These are phyloP conservation scores for Aspergillus spinulosporus DNA, from an alignment of 2,329 filamentous ascomycete species.

Conservation along the genomic window DNA sequence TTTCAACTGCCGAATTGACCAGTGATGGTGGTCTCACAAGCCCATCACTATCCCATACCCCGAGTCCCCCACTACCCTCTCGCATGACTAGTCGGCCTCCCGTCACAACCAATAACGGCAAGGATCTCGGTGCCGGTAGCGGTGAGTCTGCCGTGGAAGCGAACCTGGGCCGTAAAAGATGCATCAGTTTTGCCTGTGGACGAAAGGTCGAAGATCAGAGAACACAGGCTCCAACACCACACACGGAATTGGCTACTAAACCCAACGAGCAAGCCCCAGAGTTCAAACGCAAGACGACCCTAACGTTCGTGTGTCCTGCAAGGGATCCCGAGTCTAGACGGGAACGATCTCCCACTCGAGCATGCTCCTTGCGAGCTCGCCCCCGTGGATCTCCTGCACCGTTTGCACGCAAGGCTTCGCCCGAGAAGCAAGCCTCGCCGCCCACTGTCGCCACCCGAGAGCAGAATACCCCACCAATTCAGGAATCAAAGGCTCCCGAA, in stretches of 20 bases:
- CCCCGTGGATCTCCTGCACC: conserved; percentile 45
- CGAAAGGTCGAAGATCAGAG: conserved; percentile 57
- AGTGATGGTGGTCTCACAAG: conserved; percentile 91
- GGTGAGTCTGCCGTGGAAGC: conserved; percentile 61
- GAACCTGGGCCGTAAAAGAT: conserved; percentile 74
- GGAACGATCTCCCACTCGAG: conserved; percentile 31
- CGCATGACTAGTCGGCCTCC: conserved; percentile 33
- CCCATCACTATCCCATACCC: conserved; percentile 80
- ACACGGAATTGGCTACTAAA: conserved; percentile 26
- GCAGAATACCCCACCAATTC: not conserved
- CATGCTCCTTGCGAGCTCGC: conserved; percentile 28
- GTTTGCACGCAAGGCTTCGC: conserved; percentile 32
- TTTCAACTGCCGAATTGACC: conserved; percentile 88
- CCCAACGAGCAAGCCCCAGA: conserved; percentile 26
- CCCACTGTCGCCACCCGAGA: conserved; percentile 10
- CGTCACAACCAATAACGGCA: conserved; percentile 20
- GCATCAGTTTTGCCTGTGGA: conserved; percentile 88
- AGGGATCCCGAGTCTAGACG: conserved; percentile 31
- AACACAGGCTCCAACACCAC: conserved; percentile 27
- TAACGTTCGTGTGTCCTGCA: conserved; percentile 51
- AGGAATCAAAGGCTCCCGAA: conserved; percentile 18
- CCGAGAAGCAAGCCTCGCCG: conserved; percentile 17
- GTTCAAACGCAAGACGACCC: conserved; percentile 45
- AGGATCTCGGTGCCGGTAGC: conserved; percentile 37
- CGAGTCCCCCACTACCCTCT: conserved; percentile 74